Percentiles rank a stretch among this genome's conserved stretches.
Conservation (phyloP, 2,329 filamentous ascomycete genomes). For the Westerdykella ornata region DNA sequence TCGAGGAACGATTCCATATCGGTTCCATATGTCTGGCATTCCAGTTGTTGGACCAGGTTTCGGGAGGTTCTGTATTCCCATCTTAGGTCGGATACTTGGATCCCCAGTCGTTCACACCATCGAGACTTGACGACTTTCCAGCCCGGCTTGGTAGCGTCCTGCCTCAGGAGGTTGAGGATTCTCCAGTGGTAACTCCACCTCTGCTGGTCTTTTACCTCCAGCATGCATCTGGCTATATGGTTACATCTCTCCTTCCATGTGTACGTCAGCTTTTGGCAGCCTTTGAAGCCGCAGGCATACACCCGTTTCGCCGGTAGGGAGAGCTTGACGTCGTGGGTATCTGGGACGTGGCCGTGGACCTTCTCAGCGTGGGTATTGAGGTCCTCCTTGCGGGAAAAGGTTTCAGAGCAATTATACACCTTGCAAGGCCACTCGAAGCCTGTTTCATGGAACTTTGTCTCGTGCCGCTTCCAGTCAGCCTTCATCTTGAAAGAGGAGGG, state of each 20-base stretch:
- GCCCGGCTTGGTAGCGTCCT: not conserved
- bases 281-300: conserved; percentile 9
- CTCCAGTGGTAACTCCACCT: conserved; percentile 8
- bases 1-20: conserved; percentile 4
- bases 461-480: conserved; percentile 9
- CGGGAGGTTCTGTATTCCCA: conserved; percentile 6
- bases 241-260: conserved; percentile 8
- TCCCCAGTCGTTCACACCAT: conserved; percentile 1
- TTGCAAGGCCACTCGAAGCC: conserved; percentile 7
- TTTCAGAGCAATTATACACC: conserved; percentile 1
- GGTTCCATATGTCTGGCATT: conserved; percentile 2
- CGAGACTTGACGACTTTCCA: conserved; percentile 5
- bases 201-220: not conserved
- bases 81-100: conserved; percentile 1
- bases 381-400: conserved; percentile 3
- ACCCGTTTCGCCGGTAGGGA: conserved; percentile 1
- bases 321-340: not conserved
- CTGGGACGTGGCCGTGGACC: conserved; percentile 1
- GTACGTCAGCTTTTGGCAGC: conserved; percentile 2
- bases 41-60: conserved; percentile 5
- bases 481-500: conserved; percentile 3
- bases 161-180: conserved; percentile 7
- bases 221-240: conserved; percentile 7
- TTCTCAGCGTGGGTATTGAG: conserved; percentile 6
- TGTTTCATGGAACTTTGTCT: conserved; percentile 6